These are phyloP conservation scores for Athelia psychrophila DNA, from an alignment of 1,284 basidiomycete genomes.

Conservation along the genomic window DNA sequence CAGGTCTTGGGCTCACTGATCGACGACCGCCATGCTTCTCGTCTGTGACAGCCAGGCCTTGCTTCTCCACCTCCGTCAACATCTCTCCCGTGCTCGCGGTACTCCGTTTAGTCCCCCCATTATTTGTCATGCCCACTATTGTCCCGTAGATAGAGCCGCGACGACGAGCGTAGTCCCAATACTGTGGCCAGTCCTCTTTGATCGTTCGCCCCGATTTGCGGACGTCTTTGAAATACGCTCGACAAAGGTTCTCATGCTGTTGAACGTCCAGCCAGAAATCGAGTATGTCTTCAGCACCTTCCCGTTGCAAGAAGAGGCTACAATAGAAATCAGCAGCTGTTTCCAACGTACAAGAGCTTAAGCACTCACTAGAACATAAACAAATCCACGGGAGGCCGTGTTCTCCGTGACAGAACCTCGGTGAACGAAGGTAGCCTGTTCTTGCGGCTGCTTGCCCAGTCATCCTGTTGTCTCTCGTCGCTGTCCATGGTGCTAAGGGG, in stretches of 20 bases:
- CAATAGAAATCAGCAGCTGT: conserved; percentile 5
- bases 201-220: conserved; percentile 90
- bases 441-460: conserved; percentile 63
- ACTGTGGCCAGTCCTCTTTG: conserved; percentile 97
- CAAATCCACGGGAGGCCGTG: conserved; percentile 92
- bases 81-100: conserved; percentile 71
- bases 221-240: conserved; percentile 98
- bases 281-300: conserved; percentile 91
- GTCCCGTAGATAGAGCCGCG: conserved; percentile 89
- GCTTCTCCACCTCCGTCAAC: conserved; percentile 62
- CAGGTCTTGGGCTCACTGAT: conserved; percentile 48
- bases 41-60: conserved; percentile 45
- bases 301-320: conserved; percentile 88
- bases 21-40: conserved; percentile 50
- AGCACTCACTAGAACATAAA: conserved; percentile 95
- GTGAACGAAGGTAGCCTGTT: conserved; percentile 77
- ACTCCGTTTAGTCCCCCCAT: conserved; percentile 60
- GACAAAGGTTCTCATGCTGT: conserved; percentile 97
- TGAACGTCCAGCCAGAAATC: conserved; percentile 99
- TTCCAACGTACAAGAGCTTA: background rate
- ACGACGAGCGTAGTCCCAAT: conserved; percentile 86
- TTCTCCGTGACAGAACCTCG: conserved; percentile 85
- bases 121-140: conserved; percentile 74
- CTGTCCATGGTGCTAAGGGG: conserved; percentile 41
- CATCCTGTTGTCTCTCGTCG: conserved; percentile 65